These are phyloP conservation scores for Yarrowia sp. DNA, from an alignment of 805 yeast species.

Conservation along the genomic window DNA sequence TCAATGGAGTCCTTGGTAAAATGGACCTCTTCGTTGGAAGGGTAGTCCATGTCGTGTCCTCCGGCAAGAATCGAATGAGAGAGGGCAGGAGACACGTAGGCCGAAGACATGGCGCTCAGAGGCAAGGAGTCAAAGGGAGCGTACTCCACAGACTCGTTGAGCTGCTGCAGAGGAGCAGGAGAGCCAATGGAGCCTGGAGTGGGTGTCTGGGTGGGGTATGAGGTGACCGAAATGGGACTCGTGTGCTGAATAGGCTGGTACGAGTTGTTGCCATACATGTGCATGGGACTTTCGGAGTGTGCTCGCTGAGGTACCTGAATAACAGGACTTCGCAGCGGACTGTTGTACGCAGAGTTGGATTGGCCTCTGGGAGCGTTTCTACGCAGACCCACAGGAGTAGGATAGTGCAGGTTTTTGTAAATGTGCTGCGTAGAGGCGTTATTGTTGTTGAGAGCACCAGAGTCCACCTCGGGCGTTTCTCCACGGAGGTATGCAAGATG, in stretches of 20 bases:
- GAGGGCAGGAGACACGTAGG: conserved; percentile 5
- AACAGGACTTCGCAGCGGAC: conserved; percentile 1
- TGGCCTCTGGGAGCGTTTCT: conserved; percentile 15
- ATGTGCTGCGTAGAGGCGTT: background rate
- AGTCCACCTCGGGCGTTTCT: background rate
- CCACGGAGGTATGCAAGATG: conserved; percentile 16
- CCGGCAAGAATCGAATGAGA: background rate
- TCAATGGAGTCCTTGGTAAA: conserved; percentile 6
- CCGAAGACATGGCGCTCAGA: conserved; percentile 1
- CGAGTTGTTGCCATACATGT: background rate
- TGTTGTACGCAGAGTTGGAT: conserved; percentile 2
- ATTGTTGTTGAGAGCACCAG: background rate
- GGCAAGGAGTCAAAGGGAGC: conserved; percentile 14
- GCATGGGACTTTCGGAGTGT: conserved; percentile 13
- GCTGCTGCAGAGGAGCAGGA: conserved; percentile 19
- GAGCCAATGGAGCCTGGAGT: conserved; percentile 18
- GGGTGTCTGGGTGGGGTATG: conserved; percentile 18
- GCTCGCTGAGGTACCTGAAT: background rate
- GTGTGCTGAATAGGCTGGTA: conserved; percentile 6
- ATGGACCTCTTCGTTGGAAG: background rate
- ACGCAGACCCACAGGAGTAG: background rate
- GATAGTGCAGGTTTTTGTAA: background rate
- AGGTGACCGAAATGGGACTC: background rate
- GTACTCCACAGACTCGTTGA: conserved; percentile 8
- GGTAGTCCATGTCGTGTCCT: background rate